These are phyloP conservation scores for Friedmanniomyces simplex DNA, from an alignment of 495 filamentous ascomycete species.

Conservation along the genomic window DNA sequence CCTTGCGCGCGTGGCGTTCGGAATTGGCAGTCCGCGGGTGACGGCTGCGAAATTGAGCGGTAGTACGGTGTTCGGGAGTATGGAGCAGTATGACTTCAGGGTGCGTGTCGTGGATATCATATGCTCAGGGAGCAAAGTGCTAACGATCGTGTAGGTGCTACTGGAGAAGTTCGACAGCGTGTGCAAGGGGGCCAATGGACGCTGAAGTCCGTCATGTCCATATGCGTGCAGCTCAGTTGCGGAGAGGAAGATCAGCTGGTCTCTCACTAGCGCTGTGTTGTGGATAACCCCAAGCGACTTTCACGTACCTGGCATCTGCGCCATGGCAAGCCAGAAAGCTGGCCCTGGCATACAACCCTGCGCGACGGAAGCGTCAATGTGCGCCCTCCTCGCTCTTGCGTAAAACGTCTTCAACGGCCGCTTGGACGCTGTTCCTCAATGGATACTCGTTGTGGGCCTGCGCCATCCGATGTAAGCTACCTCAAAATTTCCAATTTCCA, in stretches of 20 bases:
- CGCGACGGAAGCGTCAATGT: no score
- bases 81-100: constrained; percentile 24
- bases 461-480: no score
- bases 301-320: no score
- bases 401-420: no score
- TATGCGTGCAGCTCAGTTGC: not conserved
- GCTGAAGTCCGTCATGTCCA: not conserved
- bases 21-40: constrained; percentile 45
- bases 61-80: constrained; percentile 37
- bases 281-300: no score
- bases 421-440: no score
- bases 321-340: no score
- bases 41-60: constrained; percentile 35
- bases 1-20: constrained; percentile 46
- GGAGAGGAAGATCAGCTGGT: not conserved
- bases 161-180: not conserved
- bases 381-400: no score
- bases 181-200: not conserved
- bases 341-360: no score
- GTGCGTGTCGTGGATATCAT: not conserved
- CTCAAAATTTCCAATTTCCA: not conserved
- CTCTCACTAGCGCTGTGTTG: not conserved
- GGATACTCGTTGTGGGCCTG: no score
- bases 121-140: not conserved
- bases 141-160: not conserved